These are phyloP conservation scores for Parachaetomium inaequale DNA, from an alignment of 495 filamentous ascomycete species.

Conservation along the genomic window DNA sequence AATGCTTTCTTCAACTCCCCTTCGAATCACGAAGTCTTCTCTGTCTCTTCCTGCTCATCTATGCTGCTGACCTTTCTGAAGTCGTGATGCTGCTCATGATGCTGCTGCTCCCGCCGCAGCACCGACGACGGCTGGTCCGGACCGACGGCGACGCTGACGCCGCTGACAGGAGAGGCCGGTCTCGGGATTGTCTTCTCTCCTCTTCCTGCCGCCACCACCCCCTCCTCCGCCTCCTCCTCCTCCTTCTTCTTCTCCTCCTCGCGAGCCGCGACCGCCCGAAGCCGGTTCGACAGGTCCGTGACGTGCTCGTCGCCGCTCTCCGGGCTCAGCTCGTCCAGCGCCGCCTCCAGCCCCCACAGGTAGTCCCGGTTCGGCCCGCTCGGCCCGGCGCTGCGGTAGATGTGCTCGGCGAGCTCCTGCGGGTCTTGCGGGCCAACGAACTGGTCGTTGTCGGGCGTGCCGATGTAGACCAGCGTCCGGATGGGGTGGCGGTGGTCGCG, in stretches of 20 bases:
- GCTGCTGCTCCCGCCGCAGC: slow-evolving; percentile 14
- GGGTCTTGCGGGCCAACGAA: slow-evolving; percentile 83
- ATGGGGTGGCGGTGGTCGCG: slow-evolving; percentile 27
- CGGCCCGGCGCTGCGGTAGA: slow-evolving; percentile 69
- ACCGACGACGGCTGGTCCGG: slow-evolving; percentile 10
- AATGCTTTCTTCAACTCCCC: slow-evolving; percentile 8
- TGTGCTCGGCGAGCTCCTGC: slow-evolving; percentile 77
- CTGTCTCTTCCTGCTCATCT: slow-evolving; percentile 58
- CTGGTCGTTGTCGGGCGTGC: slow-evolving; percentile 88
- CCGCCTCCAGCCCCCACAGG: slow-evolving; percentile 74
- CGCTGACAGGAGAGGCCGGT: slow-evolving; percentile 21
- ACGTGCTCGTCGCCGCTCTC: slow-evolving; percentile 87
- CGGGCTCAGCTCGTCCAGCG: slow-evolving; percentile 67
- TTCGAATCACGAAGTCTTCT: slow-evolving; percentile 39
- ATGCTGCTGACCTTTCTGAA: slow-evolving; percentile 49
- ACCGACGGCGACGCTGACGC: slow-evolving; percentile 11
- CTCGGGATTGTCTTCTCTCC: slow-evolving; percentile 7
- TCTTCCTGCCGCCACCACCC: slow-evolving; percentile 17
- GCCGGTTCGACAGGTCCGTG: slow-evolving; percentile 54
- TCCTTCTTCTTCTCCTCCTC: slow-evolving; percentile 20
- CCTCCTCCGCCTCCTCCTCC: neutral
- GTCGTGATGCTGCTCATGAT: slow-evolving; percentile 32
- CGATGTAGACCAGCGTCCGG: slow-evolving; percentile 81
- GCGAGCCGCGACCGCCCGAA: slow-evolving; percentile 44
- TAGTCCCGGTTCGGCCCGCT: slow-evolving; percentile 94